Evolutionary conservation across 495 filamentous ascomycete species (phyloP).

Genomic region (Penicillium nucicola): DNA sequence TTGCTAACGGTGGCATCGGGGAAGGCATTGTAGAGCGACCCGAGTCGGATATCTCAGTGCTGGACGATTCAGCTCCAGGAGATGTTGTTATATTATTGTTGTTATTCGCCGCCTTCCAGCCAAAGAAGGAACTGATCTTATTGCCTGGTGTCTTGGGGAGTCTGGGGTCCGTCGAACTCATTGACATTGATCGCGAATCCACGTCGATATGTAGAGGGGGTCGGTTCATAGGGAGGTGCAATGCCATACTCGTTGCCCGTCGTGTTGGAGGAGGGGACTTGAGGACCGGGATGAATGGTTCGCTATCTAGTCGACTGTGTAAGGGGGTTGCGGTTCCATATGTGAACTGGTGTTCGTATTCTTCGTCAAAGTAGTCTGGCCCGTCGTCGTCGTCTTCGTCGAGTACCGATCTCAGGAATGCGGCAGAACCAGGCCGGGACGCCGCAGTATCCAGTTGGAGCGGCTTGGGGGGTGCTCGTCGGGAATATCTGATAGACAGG

Average conservation of each 20-base stretch:
- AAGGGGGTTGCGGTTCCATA: slow-evolving; percentile 40
- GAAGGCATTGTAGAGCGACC: slow-evolving; percentile 59
- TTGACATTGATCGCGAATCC: slow-evolving; percentile 29
- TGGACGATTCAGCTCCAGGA: slow-evolving; percentile 57
- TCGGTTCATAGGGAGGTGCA: slow-evolving; percentile 34
- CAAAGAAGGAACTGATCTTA: slow-evolving; percentile 67
- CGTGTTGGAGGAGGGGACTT: slow-evolving; percentile 36
- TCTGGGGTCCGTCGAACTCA: slow-evolving; percentile 26
- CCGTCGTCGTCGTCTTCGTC: slow-evolving; percentile 29
- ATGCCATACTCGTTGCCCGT: slow-evolving; percentile 43
- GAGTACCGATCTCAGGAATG: slow-evolving; percentile 18
- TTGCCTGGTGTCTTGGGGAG: slow-evolving; percentile 59
- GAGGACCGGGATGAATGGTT: slow-evolving; percentile 45
- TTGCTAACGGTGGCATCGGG: slow-evolving; percentile 51
- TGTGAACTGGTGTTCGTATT: slow-evolving; percentile 37
- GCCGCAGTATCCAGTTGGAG: slow-evolving; percentile 39
- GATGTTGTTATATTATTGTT: slow-evolving; percentile 37
- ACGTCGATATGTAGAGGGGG: slow-evolving; percentile 43
- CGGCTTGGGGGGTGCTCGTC: slow-evolving; percentile 27
- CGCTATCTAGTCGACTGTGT: slow-evolving; percentile 46
- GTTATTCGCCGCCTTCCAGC: slow-evolving; percentile 51
- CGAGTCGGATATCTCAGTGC: slow-evolving; percentile 61
- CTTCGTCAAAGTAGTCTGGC: slow-evolving; percentile 29
- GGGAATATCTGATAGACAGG: slow-evolving; percentile 35
- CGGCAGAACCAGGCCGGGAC: slow-evolving; percentile 13